Conservation (phyloP, 176 grass and related monocot genomes). For the Melocanna baccifera region DNA sequence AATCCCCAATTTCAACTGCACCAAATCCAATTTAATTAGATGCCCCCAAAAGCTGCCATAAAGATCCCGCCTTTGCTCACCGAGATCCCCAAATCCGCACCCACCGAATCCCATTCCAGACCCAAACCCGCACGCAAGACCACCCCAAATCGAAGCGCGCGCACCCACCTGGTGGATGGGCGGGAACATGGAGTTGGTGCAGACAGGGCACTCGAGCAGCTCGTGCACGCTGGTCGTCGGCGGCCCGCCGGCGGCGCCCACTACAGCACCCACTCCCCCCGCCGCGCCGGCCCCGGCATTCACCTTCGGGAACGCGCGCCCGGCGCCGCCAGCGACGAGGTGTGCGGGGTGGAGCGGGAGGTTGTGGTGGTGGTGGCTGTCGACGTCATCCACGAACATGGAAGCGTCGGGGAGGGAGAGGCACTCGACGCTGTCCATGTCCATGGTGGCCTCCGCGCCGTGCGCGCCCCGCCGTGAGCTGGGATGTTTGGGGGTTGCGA, state of each 20-base stretch:
- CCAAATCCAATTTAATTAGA: slow-evolving; percentile 1
- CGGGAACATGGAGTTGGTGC: slow-evolving; percentile 64
- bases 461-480: not conserved
- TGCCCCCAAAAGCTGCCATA: not conserved
- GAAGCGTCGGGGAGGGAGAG: slow-evolving; percentile 53
- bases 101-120: not conserved
- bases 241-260: not conserved
- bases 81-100: slow-evolving; percentile 18
- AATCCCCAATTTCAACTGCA: not conserved
- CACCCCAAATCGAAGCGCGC: not conserved
- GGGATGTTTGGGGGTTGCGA: not conserved
- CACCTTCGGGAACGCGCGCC: slow-evolving; percentile 36
- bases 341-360: slow-evolving; percentile 41
- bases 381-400: slow-evolving; percentile 58
- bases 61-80: not conserved
- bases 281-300: slow-evolving; percentile 12
- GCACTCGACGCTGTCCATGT: slow-evolving; percentile 60
- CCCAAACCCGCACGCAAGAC: not conserved
- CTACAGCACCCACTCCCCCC: not conserved
- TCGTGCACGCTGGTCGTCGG: slow-evolving; percentile 59
- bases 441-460: slow-evolving; percentile 33
- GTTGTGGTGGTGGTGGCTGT: slow-evolving; percentile 21
- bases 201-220: slow-evolving; percentile 61
- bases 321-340: not conserved
- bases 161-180: slow-evolving; percentile 54